These are phyloP conservation scores for Phylloboletellus chloephorus DNA, from an alignment of 1,284 basidiomycete genomes.

Conservation along the genomic window DNA sequence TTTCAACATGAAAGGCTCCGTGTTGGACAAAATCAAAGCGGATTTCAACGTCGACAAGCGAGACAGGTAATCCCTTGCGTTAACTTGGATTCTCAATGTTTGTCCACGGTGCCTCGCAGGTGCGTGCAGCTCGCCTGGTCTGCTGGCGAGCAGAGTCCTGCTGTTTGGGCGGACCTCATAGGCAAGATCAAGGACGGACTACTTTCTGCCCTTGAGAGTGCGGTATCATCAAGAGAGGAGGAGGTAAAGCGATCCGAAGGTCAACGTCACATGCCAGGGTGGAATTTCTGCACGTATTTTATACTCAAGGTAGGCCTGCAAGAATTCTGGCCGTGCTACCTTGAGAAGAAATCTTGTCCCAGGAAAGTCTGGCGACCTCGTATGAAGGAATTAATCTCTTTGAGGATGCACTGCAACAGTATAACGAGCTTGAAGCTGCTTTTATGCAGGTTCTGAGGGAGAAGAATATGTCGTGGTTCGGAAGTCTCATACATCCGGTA, in stretches of 20 bases:
- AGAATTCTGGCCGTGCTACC: not conserved
- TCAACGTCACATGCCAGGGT: constrained; percentile 84
- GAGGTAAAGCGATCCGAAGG: constrained; percentile 83
- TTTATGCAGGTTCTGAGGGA: constrained; percentile 80
- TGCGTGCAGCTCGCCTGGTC: constrained; percentile 78
- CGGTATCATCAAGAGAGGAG: constrained; percentile 77
- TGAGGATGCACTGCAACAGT: constrained; percentile 86
- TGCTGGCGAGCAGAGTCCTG: constrained; percentile 64
- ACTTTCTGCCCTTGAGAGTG: constrained; percentile 74
- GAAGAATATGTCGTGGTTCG: constrained; percentile 87
- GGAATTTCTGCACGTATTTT: constrained; percentile 98
- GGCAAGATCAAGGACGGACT: constrained; percentile 88
- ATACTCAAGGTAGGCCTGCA: constrained; percentile 69
- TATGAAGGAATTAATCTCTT: constrained; percentile 87
- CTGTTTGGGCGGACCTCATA: constrained; percentile 85
- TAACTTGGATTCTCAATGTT: constrained; percentile 15
- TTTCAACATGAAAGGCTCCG: constrained; percentile 77
- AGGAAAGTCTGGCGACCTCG: constrained; percentile 93
- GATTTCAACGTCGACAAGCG: constrained; percentile 91
- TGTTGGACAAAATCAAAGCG: constrained; percentile 86
- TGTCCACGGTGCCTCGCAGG: constrained; percentile 38
- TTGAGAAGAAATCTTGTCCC: constrained; percentile 7
- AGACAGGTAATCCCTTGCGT: constrained; percentile 59
- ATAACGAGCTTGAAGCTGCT: constrained; percentile 85
- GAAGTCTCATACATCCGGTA: constrained; percentile 68